A percentile compares a stretch with the other conserved stretches of the same genome.
These are phyloP conservation scores for Diaporthe longicolla DNA, from an alignment of 2,329 filamentous ascomycete species.

Conservation along the genomic window DNA sequence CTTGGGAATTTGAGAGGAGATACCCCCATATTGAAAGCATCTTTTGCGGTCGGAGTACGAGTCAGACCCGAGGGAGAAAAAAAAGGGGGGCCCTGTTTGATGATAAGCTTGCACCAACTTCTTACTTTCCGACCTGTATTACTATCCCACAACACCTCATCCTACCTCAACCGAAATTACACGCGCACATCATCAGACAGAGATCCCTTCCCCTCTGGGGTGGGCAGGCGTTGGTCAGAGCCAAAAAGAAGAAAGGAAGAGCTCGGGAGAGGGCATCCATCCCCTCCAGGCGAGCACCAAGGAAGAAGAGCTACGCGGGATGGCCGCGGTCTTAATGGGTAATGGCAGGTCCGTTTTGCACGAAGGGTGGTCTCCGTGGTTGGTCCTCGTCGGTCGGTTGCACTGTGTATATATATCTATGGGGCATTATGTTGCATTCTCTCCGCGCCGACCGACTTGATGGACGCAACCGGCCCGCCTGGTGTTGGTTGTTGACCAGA, in stretches of 20 bases:
- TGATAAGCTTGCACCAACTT: constrained; percentile 15
- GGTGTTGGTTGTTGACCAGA: constrained; percentile 3
- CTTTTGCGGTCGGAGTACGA: constrained; percentile 38
- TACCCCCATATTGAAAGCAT: constrained; percentile 40
- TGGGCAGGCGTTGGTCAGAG: constrained; percentile 31
- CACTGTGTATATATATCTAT: constrained; percentile 3
- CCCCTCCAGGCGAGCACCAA: not conserved
- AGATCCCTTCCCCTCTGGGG: not conserved
- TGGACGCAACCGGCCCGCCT: constrained; percentile 27
- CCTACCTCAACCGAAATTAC: constrained; percentile 6
- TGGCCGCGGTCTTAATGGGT: constrained; percentile 25
- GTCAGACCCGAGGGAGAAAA: constrained; percentile 22
- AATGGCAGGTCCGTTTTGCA: constrained; percentile 26
- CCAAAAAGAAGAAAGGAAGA: not conserved
- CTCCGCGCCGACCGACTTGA: constrained; percentile 11
- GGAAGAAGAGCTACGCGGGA: constrained; percentile 22
- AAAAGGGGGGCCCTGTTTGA: constrained; percentile 19
- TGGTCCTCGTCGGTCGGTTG: constrained; percentile 18
- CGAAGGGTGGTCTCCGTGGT: not conserved
- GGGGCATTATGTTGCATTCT: not conserved
- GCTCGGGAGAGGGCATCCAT: too few species aligned
- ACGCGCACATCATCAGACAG: constrained; percentile 24
- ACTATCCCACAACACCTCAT: constrained; percentile 22
- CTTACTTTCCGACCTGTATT: constrained; percentile 24
- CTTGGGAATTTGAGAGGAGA: constrained; percentile 39